These are phyloP conservation scores for Fennellomyces sp. DNA, from an alignment of 371 early-diverging fungal genomes.

Conservation along the genomic window DNA sequence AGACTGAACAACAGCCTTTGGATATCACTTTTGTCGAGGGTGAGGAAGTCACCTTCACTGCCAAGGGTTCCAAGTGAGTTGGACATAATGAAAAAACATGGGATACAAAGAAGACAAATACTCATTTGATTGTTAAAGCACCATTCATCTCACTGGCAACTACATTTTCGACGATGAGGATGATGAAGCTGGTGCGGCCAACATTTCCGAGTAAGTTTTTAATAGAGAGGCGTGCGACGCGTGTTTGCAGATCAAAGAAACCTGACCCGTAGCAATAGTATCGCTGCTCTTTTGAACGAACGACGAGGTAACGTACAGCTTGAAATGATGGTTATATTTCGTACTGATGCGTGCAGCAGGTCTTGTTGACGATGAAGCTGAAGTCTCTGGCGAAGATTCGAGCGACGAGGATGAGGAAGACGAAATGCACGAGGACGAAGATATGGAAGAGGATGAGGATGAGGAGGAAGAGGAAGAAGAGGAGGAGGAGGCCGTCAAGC, in stretches of 20 bases:
- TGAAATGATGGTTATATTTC: neutral
- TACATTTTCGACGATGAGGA: conserved; percentile 21
- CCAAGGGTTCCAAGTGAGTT: conserved; percentile 61
- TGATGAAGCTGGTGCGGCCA: conserved; percentile 1
- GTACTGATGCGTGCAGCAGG: too few relatives aligned
- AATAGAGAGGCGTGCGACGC: too few relatives aligned
- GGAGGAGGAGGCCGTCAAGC: conserved; percentile 8
- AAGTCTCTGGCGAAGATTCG: conserved; percentile 4
- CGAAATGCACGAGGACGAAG: conserved; percentile 16
- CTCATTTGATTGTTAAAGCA: conserved; percentile 5
- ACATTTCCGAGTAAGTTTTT: conserved; percentile 4
- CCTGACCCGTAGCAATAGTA: too few relatives aligned
- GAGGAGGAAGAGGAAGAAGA: conserved; percentile 19
- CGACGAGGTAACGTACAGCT: neutral
- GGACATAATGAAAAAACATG: too few relatives aligned
- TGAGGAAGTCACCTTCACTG: conserved; percentile 75
- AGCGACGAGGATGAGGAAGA: conserved; percentile 12
- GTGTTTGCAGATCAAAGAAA: too few relatives aligned
- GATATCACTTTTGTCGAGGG: conserved; percentile 79
- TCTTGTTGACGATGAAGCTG: conserved; percentile 14
- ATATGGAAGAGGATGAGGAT: conserved; percentile 10
- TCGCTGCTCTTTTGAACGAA: neutral
- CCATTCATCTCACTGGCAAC: conserved; percentile 29
- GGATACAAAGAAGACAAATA: too few relatives aligned
- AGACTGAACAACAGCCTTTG: conserved; percentile 63